These are phyloP conservation scores for Macrolepiota fuliginosa DNA, from an alignment of 768 basidiomycete genomes.

Conservation along the genomic window DNA sequence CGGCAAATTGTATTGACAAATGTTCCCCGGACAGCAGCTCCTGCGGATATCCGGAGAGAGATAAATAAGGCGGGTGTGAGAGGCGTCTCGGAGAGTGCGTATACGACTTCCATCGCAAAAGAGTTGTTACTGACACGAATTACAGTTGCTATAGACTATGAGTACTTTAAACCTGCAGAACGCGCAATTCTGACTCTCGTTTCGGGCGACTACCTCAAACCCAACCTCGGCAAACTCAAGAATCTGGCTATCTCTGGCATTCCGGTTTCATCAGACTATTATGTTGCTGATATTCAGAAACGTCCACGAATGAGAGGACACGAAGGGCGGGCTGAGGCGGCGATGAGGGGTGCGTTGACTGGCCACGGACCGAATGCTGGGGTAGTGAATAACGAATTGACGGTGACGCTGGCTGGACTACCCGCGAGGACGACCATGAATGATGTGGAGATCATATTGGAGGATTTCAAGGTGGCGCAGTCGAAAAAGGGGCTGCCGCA, in stretches of 20 bases:
- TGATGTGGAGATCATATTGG: constrained; percentile 38
- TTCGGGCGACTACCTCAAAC: constrained; percentile 39
- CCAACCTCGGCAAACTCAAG: constrained; percentile 40
- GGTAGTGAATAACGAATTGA: constrained; percentile 43
- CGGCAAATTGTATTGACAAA: constrained; percentile 46
- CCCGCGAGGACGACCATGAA: constrained; percentile 42
- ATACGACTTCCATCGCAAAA: neutral
- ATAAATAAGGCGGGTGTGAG: constrained; percentile 38
- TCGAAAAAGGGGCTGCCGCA: constrained; percentile 37
- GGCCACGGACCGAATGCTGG: constrained; percentile 55
- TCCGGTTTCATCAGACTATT: neutral
- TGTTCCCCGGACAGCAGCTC: constrained; percentile 51
- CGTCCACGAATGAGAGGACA: constrained; percentile 22
- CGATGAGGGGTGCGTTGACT: constrained; percentile 19
- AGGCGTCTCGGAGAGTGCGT: constrained; percentile 45
- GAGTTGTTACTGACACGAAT: neutral
- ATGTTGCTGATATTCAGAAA: neutral
- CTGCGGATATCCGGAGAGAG: constrained; percentile 51
- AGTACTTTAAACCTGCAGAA: constrained; percentile 57
- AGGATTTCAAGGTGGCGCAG: constrained; percentile 40
- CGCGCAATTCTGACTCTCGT: constrained; percentile 56
- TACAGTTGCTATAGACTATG: constrained; percentile 59
- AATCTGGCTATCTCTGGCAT: constrained; percentile 45
- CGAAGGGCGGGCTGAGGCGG: constrained; percentile 27
- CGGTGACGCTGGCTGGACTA: constrained; percentile 61